Conservation (phyloP, 2,329 filamentous ascomycete genomes). For the Aspergillus novofumigatus region DNA sequence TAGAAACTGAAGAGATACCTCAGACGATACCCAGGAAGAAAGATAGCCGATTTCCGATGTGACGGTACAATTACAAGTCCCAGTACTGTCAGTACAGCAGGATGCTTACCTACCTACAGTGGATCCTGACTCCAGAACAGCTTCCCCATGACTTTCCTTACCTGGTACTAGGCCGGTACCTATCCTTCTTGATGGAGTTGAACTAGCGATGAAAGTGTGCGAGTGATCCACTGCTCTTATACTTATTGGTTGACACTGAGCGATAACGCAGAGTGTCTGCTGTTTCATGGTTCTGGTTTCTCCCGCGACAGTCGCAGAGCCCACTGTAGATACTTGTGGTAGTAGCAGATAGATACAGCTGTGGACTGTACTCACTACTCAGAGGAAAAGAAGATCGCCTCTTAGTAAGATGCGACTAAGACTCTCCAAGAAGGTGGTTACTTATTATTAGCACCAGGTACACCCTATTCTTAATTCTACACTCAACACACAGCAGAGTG, state of each 20-base stretch:
- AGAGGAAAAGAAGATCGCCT: not conserved
- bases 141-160: not conserved
- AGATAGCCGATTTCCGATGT: constrained; percentile 2
- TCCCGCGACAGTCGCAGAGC: constrained; percentile 16
- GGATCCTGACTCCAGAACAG: constrained; percentile 7
- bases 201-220: not conserved
- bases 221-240: not conserved
- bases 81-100: too few relatives aligned
- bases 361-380: too few relatives aligned
- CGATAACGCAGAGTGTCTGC: constrained; percentile 5
- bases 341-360: too few relatives aligned
- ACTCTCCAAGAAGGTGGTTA: not conserved
- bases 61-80: constrained; percentile 5
- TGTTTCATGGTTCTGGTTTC: constrained; percentile 19
- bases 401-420: not conserved
- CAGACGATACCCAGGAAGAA: not conserved
- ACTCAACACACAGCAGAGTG: not conserved
- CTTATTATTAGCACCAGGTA: not conserved
- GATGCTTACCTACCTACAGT: not conserved
- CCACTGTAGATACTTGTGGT: not conserved
- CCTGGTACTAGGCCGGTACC: too few relatives aligned
- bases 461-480: not conserved
- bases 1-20: not conserved
- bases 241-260: not conserved
- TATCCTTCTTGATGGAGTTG: not conserved